Evolutionary conservation across 331 rosid genomes (phyloP).

Genomic region (Prunus yedoensis): DNA sequence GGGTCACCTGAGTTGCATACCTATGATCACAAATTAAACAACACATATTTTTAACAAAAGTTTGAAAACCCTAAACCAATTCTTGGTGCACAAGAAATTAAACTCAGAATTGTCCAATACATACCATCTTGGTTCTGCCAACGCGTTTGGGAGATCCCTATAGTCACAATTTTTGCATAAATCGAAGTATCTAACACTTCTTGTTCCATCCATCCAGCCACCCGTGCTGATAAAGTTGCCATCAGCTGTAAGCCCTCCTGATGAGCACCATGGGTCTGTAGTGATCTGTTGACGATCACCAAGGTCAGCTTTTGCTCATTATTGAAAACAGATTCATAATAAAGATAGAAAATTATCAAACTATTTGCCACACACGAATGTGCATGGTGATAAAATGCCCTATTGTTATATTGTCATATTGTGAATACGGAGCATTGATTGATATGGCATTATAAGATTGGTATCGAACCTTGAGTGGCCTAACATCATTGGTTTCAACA

Average conservation of each 20-base stretch:
- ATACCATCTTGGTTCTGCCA: constrained; percentile 71
- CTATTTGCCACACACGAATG: no score
- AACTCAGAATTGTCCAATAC: not conserved
- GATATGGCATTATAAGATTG: not conserved
- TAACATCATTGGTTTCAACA: constrained; percentile 34
- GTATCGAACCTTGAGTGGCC: constrained; percentile 66
- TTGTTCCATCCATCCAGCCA: constrained; percentile 62
- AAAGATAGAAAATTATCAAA: no score
- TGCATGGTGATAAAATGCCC: no score
- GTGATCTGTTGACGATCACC: constrained; percentile 32
- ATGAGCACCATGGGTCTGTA: constrained; percentile 88
- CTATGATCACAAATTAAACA: constrained; percentile 21
- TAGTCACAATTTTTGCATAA: constrained; percentile 54
- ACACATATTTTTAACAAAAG: not conserved
- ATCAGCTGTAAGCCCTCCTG: constrained; percentile 70
- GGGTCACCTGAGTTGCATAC: constrained; percentile 67
- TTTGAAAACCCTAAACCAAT: not conserved
- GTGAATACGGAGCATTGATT: no score
- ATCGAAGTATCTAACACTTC: constrained; percentile 41
- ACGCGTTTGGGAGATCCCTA: constrained; percentile 29
- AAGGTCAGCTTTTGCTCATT: not conserved
- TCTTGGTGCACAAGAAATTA: not conserved
- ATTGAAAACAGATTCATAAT: not conserved
- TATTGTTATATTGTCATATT: not conserved
- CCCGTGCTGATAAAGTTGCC: constrained; percentile 65